Conservation (phyloP, 192 early-diverging fungal genomes). For the Allomyces javanicus region DNA sequence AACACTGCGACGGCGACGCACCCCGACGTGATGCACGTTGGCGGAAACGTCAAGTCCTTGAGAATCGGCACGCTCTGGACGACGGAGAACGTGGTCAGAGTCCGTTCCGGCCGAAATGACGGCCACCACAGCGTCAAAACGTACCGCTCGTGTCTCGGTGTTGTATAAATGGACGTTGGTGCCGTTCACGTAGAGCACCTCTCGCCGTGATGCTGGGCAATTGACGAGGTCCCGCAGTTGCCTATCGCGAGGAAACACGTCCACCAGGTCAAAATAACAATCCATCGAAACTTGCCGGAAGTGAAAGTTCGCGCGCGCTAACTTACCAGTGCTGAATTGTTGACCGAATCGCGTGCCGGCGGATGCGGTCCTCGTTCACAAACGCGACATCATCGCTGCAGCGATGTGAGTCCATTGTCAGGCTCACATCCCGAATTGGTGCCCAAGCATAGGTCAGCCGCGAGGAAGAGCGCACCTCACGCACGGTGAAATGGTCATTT, state of each 20-base stretch:
- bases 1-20: conserved; percentile 5
- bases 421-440: too few species aligned
- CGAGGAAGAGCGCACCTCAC: too few species aligned
- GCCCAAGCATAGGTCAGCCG: too few species aligned
- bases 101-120: too few species aligned
- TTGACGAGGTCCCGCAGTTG: conserved; percentile 78
- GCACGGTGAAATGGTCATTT: too few species aligned
- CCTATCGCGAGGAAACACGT: conserved; percentile 24
- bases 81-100: too few species aligned
- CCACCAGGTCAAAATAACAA: neutral
- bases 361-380: conserved; percentile 37
- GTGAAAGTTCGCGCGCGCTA: neutral
- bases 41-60: conserved; percentile 42
- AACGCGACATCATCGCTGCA: conserved; percentile 43
- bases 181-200: conserved; percentile 62
- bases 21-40: conserved; percentile 25
- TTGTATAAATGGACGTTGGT: conserved; percentile 45
- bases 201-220: conserved; percentile 45
- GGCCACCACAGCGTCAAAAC: too few species aligned
- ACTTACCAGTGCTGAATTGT: conserved; percentile 83
- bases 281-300: conserved; percentile 1
- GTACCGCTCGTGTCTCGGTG: conserved; percentile 15
- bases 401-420: too few species aligned
- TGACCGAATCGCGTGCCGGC: conserved; percentile 50
- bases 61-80: conserved; percentile 19